Base-by-base conservation (phyloP, 2,329 filamentous ascomycete genomes). In the Trichoderma brevicompactum region DNA sequence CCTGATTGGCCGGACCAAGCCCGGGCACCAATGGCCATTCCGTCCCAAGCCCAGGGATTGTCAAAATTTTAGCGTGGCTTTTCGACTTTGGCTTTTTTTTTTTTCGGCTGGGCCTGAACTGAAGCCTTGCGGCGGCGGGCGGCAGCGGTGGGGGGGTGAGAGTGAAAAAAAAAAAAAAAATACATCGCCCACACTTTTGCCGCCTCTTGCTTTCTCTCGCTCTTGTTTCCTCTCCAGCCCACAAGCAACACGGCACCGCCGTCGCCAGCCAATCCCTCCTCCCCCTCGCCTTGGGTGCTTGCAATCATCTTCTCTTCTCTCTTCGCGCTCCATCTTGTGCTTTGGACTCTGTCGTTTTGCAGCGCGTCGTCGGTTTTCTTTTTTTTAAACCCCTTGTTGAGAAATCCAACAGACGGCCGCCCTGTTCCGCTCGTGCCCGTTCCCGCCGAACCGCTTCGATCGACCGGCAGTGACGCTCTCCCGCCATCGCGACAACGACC, bases 171-270 rank as follows among this genome's bases (percentile, higher is more conserved):
- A 53, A 50, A 66, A 67, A 63, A 69, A 71, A 72, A 74, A 72
- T 72, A 70, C 67, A 72, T 69, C 69, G 67, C 65, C 68, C 67
- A 67, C 67, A 67, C 65, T 64, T 64, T 64, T 64, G 56, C 56
- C 64, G 59, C 61, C 62, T 64, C 59, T 43, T 13, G 65, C 69
- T 66, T 62, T 71, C 65, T 28, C 48, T 46, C 40, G 10, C 34
- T 48, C 58, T 73, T 70, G 66, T 69, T 71, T 62, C 68, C 70
- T 41, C 66, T 70, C 46, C 36, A 72, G 70, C 73, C 71, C 71
- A 74, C 72, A 66, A 73, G 73, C 71, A 73, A 72, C 69, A 75
- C 73, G 79, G 78, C 79, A 76, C 78, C 78, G 79, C 79, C 78
- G 78, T 76, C 61, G 65, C 65, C 65, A 59, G 79, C 75, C 80